Evolutionary conservation across 345 rosid genomes (phyloP).

Genomic region (Lumnitzera littorea): DNA sequence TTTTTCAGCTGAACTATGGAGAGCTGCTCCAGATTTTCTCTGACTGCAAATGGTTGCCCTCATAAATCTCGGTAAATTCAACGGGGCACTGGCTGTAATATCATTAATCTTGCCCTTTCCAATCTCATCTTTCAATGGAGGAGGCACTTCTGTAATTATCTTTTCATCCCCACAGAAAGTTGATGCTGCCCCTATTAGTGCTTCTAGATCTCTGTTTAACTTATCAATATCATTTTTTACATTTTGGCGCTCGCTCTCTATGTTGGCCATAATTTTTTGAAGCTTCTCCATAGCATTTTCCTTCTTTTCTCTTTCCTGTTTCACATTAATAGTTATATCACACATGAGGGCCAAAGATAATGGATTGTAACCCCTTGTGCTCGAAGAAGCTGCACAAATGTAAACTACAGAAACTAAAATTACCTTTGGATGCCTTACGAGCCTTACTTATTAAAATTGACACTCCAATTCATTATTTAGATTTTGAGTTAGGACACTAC

Average conservation of each 20-base stretch:
- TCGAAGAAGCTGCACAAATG: no score
- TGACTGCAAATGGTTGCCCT: conserved; percentile 65
- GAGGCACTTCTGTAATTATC: conserved; percentile 13
- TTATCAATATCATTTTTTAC: conserved; percentile 26
- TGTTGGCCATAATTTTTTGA: conserved; percentile 33
- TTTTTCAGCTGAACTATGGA: conserved; percentile 18
- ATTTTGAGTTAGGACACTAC: no score
- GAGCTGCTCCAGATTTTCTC: conserved; percentile 33
- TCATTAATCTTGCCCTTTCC: conserved; percentile 14
- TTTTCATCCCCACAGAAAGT: conserved; percentile 19
- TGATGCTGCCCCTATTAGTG: conserved; percentile 25
- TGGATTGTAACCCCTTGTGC: no score
- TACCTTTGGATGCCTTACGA: no score
- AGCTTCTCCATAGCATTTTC: conserved; percentile 43
- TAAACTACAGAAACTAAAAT: no score
- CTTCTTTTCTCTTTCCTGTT: conserved; percentile 47
- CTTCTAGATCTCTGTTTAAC: conserved; percentile 36
- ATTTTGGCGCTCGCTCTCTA: conserved; percentile 45
- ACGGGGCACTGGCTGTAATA: conserved; percentile 23
- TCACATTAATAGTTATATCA: neutral
- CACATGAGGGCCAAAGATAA: no score
- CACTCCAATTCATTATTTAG: no score
- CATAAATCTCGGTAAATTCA: conserved; percentile 63
- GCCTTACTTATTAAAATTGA: no score
- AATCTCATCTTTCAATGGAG: conserved; percentile 12